phyloP scores from a whole-genome alignment of 257 asterid species.

The Solanum ossicruentum region DNA sequence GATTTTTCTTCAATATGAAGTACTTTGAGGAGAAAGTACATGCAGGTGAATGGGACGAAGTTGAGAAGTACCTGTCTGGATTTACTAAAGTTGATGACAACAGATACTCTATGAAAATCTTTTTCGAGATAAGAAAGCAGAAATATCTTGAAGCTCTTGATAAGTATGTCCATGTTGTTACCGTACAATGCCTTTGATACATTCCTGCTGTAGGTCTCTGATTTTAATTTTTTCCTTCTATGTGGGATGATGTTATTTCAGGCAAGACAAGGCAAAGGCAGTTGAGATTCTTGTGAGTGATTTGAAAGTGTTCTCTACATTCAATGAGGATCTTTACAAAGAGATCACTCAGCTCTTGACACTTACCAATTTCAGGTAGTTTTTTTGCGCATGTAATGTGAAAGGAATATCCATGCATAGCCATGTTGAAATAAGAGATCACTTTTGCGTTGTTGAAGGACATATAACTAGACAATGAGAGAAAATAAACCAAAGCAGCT shows the following conservation, averaged over 20 bases:
- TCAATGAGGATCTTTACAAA: constrained; percentile 80
- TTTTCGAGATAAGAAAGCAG: constrained; percentile 92
- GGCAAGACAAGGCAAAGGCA: constrained; percentile 92
- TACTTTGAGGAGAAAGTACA: constrained; percentile 94
- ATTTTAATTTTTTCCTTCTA: not conserved
- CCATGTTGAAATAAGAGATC: not conserved
- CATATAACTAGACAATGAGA: not conserved
- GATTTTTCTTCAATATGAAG: constrained; percentile 90
- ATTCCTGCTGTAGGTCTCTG: not conserved
- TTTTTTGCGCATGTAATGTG: not conserved
- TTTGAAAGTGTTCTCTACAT: constrained; percentile 82
- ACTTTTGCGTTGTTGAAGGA: not conserved
- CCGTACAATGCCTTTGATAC: not conserved
- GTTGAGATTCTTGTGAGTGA: constrained; percentile 79
- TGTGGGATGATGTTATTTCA: constrained; percentile 9
- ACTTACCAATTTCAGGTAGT: constrained; percentile 77
- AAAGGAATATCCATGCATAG: not conserved
- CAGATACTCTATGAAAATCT: constrained; percentile 94
- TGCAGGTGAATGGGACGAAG: constrained; percentile 98
- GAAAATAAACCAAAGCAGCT: not conserved
- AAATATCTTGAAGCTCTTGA: constrained; percentile 98
- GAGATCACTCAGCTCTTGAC: constrained; percentile 92
- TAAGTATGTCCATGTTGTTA: constrained; percentile 24
- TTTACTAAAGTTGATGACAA: constrained; percentile 94
- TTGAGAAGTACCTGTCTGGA: constrained; percentile 92